A percentile compares a stretch with the other conserved stretches of the same genome.
Conservation (phyloP, 2,329 filamentous ascomycete genomes). For the Plenodomus tracheiphilus region DNA sequence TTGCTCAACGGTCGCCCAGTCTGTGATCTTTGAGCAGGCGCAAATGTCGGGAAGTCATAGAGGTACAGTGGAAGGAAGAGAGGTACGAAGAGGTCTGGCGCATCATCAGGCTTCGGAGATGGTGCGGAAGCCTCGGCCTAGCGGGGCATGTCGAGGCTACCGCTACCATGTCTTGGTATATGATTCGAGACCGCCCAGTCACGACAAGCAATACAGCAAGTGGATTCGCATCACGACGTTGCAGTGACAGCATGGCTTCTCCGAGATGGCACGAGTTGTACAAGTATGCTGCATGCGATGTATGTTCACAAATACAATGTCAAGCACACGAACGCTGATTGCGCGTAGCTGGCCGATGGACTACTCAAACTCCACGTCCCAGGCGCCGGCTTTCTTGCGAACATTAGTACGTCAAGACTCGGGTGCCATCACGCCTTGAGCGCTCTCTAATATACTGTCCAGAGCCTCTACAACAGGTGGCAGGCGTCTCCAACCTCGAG, state of each 20-base stretch:
- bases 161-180: not conserved
- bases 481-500: slow-evolving; percentile 17
- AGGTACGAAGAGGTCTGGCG: too few species aligned
- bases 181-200: not conserved
- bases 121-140: slow-evolving; percentile 15
- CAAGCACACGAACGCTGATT: slow-evolving; percentile 9
- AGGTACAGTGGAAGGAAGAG: too few species aligned
- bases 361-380: slow-evolving; percentile 70
- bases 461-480: slow-evolving; percentile 34
- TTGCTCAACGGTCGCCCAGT: too few species aligned
- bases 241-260: slow-evolving; percentile 21
- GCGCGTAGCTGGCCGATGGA: slow-evolving; percentile 62
- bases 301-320: slow-evolving; percentile 10
- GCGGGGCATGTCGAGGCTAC: slow-evolving; percentile 23
- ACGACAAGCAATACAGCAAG: not conserved
- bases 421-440: too few species aligned
- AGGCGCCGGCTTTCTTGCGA: slow-evolving; percentile 67
- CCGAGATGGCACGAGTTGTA: slow-evolving; percentile 37
- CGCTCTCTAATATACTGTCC: not conserved
- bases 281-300: slow-evolving; percentile 41
- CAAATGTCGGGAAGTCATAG: too few species aligned
- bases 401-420: slow-evolving; percentile 53
- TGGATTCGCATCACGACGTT: not conserved
- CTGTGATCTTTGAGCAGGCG: too few species aligned
- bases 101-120: not conserved